Base-by-base conservation (phyloP, 2,329 filamentous ascomycete genomes). In the Fonsecaea erecta region DNA sequence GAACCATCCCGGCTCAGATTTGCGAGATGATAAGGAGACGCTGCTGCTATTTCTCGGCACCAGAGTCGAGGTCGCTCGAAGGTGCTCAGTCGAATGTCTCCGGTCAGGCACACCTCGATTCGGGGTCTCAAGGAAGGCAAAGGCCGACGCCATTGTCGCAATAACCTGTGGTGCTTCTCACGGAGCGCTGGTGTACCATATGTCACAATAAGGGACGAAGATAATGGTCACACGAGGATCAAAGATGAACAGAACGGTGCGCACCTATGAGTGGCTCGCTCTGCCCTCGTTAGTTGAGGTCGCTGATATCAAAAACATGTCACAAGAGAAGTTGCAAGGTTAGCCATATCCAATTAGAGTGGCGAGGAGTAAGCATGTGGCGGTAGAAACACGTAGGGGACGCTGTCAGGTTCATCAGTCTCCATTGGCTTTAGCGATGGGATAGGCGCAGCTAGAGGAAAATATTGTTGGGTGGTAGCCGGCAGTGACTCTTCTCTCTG, bases 1-100 rank as follows among this genome's bases (percentile, higher is more conserved):
- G 21, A 60, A 30, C 62, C 58, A 65, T 14, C 63, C 62, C 6
- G 67, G 64, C 21, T 66, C 67, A 0, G 67, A 68, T 43, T 62
- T 62, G 16, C 54, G 46, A 32, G 67, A 68, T 12, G 56, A 52
- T 43, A 34, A 30, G 16, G 60, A 63, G 24, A 51, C 18, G 24
- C n/a, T 61, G 51, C 58, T 61, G n/a, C 34, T 28, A n/a, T 53
- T 61, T 32, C 58, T 48, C 16, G 58, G 46, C 51, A 37, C n/a
- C n/a, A 28, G 5, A 28, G 24, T 43, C 6, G 21, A 43, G 21
- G 48, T 46, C 51, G 8, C 30, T 46, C 58, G 24, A 11, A 34
- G 28, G 9, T 61, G 51, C 16, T 61, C 58, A 24, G 28, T 61
- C 21, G 58, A 61, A 24, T 61, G 58, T 34, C 58, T 61, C 18